Base-by-base conservation (phyloP, 2,329 filamentous ascomycete species). In the Lecanosticta acicola region DNA sequence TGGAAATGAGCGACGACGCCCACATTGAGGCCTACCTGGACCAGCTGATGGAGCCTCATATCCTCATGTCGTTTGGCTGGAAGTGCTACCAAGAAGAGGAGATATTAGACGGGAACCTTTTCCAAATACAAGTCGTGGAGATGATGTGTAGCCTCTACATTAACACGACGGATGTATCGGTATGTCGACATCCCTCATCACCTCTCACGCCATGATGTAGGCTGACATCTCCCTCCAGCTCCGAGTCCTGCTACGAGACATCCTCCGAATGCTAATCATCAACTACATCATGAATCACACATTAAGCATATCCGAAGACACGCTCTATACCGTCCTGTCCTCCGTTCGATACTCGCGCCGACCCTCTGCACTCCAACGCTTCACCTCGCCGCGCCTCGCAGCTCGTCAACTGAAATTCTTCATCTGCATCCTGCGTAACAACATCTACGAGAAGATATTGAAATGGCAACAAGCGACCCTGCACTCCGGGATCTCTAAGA, bases 401-500 rank as follows among this genome's bases (percentile, higher is more conserved):
- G 73, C 71, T 43, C 66, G 69, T 11, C 72, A 75, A 49, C 63
- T 75, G 13, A 75, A 75, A 50, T 73, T 71, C 63, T 72, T 73
- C 61, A 74, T 73, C 60, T 60, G 60, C 11, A 56, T 66, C 17
- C 60, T 74, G 13, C 71, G 72, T 43, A 62, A 64, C 21, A 55
- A 62, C 13, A 69, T 70, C 39, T 68, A 71, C 54, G 57, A 63
- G 16, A 61, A 64, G 5, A 64, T 74, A 8, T 63, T 75, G 41
- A 72, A 71, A 48, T 70, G 69, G 50, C 63, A 72, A 13, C 71
- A 75, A 50, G 66, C 71, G 20, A 69, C 71, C 17, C 67, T 74
- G 41, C 70, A 71, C 49, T 66, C 64, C 4, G 66, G 59, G 4
- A 48, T 49, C 34, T n/a, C n/a, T n/a, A 68, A 67, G 32, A 71